Percentiles rank a stretch among this genome's conserved stretches.
These are phyloP conservation scores for Dillenia suffruticosa DNA, from an alignment of 164 flowering plant species.

Conservation along the genomic window DNA sequence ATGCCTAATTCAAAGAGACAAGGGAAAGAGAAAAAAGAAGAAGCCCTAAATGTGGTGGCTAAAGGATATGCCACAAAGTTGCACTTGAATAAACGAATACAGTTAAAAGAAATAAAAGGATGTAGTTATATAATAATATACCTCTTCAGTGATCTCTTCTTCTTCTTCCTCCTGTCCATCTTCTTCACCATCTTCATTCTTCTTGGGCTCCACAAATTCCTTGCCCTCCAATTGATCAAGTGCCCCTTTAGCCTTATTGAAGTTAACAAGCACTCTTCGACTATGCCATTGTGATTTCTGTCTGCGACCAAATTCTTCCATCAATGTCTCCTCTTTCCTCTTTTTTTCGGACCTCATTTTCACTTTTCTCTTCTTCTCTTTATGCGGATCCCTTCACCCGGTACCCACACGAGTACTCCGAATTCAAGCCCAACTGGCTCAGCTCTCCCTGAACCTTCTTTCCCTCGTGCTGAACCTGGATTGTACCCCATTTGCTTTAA, in stretches of 20 bases:
- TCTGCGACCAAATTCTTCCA: slow-evolving; percentile 69
- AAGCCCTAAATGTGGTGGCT: too few relatives aligned
- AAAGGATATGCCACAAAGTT: too few relatives aligned
- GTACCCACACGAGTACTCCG: slow-evolving; percentile 82
- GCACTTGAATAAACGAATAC: too few relatives aligned
- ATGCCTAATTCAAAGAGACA: too few relatives aligned
- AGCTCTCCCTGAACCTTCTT: slow-evolving; percentile 55
- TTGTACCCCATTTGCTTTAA: slow-evolving; percentile 90
- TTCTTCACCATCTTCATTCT: slow-evolving; percentile 39
- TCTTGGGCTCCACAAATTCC: slow-evolving; percentile 46
- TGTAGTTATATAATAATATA: slow-evolving; percentile 13
- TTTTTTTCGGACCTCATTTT: slow-evolving; percentile 32
- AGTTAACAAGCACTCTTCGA: slow-evolving; percentile 52
- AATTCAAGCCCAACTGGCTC: slow-evolving; percentile 82
- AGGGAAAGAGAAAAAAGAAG: too few relatives aligned
- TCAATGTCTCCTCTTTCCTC: slow-evolving; percentile 46
- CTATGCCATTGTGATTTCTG: slow-evolving; percentile 68
- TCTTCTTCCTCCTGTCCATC: slow-evolving; percentile 57
- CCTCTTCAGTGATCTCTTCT: slow-evolving; percentile 79
- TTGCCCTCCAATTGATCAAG: slow-evolving; percentile 76
- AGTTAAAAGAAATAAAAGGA: too few relatives aligned
- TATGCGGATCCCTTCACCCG: slow-evolving; percentile 65
- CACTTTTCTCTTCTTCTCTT: slow-evolving; percentile 64
- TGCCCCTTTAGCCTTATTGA: slow-evolving; percentile 64
- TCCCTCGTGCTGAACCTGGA: slow-evolving; percentile 78